Evolutionary conservation across 2,329 filamentous ascomycete genomes (phyloP).

Genomic region (Celoporthe dispersa): DNA sequence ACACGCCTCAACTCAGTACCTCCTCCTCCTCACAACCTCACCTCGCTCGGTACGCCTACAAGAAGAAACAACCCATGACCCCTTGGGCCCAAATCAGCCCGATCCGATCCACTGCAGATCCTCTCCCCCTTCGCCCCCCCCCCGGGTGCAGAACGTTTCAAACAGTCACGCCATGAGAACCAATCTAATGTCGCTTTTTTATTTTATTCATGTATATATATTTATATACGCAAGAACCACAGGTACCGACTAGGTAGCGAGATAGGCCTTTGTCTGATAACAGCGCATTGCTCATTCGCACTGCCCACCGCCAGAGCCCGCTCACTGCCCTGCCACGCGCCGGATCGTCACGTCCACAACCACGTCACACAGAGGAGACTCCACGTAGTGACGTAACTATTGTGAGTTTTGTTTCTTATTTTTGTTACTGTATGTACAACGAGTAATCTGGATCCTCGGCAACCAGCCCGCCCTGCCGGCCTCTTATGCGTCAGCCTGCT

Average conservation of each 20-base stretch:
- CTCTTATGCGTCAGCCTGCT: background rate
- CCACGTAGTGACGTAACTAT: slow-evolving; percentile 2
- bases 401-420: background rate
- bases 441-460: background rate
- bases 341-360: background rate
- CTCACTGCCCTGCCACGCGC: background rate
- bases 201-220: no score
- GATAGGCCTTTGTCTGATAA: background rate
- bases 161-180: background rate
- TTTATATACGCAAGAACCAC: no score
- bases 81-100: background rate
- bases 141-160: background rate
- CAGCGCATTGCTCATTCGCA: background rate
- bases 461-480: background rate
- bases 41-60: background rate
- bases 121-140: no score
- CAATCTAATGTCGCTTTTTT: no score
- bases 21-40: background rate
- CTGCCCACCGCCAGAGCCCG: background rate
- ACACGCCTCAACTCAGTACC: background rate
- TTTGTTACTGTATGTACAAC: no score
- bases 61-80: background rate
- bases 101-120: background rate
- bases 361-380: background rate
- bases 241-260: background rate